Percentiles rank a stretch among this genome's conserved stretches.
Conservation (phyloP, 306 rosid genomes). For the Heteromeles arbutifolia region DNA sequence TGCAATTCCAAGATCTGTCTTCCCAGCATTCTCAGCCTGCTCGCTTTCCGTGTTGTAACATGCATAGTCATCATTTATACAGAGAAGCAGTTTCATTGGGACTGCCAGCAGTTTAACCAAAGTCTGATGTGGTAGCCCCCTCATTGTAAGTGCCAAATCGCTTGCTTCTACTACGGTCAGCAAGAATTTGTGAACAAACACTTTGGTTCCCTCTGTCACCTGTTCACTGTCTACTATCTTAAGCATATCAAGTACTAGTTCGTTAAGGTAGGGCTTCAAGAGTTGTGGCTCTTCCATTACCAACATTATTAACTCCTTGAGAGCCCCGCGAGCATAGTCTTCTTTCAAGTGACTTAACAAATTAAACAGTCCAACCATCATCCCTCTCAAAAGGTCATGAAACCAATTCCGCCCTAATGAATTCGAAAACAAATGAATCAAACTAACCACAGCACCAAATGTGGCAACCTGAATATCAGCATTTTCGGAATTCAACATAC, state of each 20-base stretch:
- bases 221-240: neutral
- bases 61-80: neutral
- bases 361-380: constrained; percentile 9
- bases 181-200: constrained; percentile 8
- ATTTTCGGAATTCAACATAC: neutral
- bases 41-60: neutral
- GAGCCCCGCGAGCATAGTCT: neutral
- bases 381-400: constrained; percentile 8
- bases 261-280: constrained; percentile 10
- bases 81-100: constrained; percentile 7
- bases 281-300: neutral
- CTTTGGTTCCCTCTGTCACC: neutral
- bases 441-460: constrained; percentile 11
- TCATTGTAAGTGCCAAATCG: constrained; percentile 3
- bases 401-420: constrained; percentile 10
- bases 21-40: constrained; percentile 3
- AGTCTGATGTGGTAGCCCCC: neutral
- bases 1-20: neutral
- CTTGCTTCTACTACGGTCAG: constrained; percentile 3
- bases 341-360: constrained; percentile 8
- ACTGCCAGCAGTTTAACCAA: neutral
- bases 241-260: constrained; percentile 12
- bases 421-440: neutral
- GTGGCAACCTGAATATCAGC: constrained; percentile 6
- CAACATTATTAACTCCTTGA: constrained; percentile 15